A percentile compares a stretch with the other conserved stretches of the same genome.
These are phyloP conservation scores for Castanea crenata DNA, from an alignment of 306 rosid genomes.

Conservation along the genomic window DNA sequence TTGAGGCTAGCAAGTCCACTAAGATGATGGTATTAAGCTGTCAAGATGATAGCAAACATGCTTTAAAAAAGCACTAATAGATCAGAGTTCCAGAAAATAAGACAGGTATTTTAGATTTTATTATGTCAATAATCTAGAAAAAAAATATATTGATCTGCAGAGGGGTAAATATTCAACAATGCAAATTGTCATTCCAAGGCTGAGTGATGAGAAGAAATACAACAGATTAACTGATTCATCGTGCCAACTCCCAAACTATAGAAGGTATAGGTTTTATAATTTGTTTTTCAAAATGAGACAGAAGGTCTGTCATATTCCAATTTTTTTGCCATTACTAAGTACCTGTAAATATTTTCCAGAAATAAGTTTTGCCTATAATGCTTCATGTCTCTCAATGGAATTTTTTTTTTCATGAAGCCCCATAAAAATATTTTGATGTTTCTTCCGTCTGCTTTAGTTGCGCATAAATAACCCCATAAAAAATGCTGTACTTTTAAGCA, in stretches of 20 bases:
- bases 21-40: background rate
- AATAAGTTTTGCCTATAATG: too few species aligned
- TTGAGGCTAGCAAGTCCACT: background rate
- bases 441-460: background rate
- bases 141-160: background rate
- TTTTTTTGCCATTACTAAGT: background rate
- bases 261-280: background rate
- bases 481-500: background rate
- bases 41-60: background rate
- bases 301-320: background rate
- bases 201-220: background rate
- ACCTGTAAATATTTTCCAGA: background rate
- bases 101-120: background rate
- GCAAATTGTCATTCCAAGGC: background rate
- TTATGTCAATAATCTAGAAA: background rate
- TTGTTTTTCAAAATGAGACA: background rate
- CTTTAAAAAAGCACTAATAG: background rate
- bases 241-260: slow-evolving; percentile 7
- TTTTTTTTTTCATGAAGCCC: too few species aligned
- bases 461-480: too few species aligned
- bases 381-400: too few species aligned
- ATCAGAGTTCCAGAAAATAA: background rate
- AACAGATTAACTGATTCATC: background rate
- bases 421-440: background rate
- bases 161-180: background rate